Evolutionary conservation across 2,329 filamentous ascomycete species (phyloP).

Genomic region (Aureobasidium uvarum): DNA sequence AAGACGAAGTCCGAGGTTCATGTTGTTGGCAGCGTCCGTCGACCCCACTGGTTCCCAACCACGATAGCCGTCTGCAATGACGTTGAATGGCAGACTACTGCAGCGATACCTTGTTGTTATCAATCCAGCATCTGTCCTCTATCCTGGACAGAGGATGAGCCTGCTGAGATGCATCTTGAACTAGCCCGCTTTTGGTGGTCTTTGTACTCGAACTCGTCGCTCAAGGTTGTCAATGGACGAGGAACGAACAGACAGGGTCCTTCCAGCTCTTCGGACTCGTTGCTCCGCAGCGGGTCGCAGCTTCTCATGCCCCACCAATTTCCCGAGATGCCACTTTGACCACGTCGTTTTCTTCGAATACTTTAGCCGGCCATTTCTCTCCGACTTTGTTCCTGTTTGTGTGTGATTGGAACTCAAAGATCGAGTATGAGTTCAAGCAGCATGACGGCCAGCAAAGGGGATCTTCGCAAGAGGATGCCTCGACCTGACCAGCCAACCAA

Average conservation of each 20-base stretch:
- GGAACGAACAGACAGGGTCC: background rate
- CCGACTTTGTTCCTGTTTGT: background rate
- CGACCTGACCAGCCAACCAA: slow-evolving; percentile 35
- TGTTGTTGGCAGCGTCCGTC: background rate
- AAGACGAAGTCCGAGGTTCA: background rate
- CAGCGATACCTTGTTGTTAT: background rate
- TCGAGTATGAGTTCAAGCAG: slow-evolving; percentile 13
- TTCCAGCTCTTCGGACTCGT: background rate
- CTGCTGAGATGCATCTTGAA: no score
- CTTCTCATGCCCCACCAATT: slow-evolving; percentile 22
- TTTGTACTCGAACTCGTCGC: background rate
- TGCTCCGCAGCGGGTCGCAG: slow-evolving; percentile 23
- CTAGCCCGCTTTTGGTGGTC: background rate
- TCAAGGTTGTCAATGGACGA: background rate
- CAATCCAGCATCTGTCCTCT: background rate
- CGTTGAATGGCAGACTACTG: background rate
- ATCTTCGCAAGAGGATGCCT: slow-evolving; percentile 10
- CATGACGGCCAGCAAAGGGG: background rate
- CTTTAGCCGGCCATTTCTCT: background rate
- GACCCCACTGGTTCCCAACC: background rate
- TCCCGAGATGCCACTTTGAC: slow-evolving; percentile 21
- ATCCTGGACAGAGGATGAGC: background rate
- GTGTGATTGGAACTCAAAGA: background rate
- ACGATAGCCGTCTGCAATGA: background rate
- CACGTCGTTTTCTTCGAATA: slow-evolving; percentile 6